Evolutionary conservation across 2,329 filamentous ascomycete genomes (phyloP), one percentile per base, ranked within the genome.

Genomic region (Botrytis tulipae): DNA sequence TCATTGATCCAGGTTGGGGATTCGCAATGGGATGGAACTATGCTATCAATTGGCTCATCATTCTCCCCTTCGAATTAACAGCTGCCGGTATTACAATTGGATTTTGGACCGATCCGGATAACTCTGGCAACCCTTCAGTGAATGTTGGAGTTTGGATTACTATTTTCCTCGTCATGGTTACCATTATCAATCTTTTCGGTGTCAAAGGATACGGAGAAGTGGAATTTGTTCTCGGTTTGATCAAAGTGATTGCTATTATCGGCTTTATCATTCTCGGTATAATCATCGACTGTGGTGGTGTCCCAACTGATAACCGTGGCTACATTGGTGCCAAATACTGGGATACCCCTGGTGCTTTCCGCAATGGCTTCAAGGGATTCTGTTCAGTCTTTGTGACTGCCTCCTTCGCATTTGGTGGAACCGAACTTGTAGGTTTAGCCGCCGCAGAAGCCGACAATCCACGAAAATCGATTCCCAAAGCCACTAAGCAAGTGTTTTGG

Each of bases 11-110:
- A 1, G 94, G 94, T 0, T 97, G 93, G 94, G 94, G 94, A 0
- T 97, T 97, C 79, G 93, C 94, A 62, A 96, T 97, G 92, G 94
- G 94, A 32, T 97, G 94, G 94, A 97, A 91, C 79, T 97, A 97
- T 81, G 93, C 93, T 4, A 82, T 97, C 76, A 93, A 97, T 82
- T 97, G 95, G 95, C 86, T 97, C 5, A 87, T 94, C 61, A 90
- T 95, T 0, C 83, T 97, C 46, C 94, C 94, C 0, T 87, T 97
- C 70, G 94, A 97, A 82, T 91, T 97, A 73, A 93, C 97, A 74
- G 93, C 93, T 4, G 94, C 94, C 2, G 92, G 93, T 20, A 89
- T 97, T 40, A 97, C 93, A 0, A 90, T 97, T 72, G 87, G 90
- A 37, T 97, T 93, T 80, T 97, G 94, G 94, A 89, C 90, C 63